These are phyloP conservation scores for Coccomyxa sp. DNA, from an alignment of 139 green algal genomes.

Conservation along the genomic window DNA sequence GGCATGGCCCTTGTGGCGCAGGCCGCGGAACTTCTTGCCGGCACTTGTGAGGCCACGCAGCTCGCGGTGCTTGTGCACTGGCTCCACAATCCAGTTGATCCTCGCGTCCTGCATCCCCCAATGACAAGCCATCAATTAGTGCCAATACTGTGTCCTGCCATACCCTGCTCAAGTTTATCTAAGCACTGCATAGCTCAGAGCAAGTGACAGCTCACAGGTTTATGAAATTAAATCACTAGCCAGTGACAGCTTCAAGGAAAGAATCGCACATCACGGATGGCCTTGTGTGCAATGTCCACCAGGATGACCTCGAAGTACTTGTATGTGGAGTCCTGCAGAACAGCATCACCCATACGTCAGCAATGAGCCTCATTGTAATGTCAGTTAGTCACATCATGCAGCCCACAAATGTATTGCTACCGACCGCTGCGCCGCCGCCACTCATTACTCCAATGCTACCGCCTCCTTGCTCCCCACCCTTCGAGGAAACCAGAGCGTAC, in stretches of 20 bases:
- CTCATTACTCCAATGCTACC: too few species aligned
- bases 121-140: background rate
- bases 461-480: background rate
- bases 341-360: background rate
- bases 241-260: too few species aligned
- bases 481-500: slow-evolving; percentile 27
- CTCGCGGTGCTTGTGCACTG: slow-evolving; percentile 98
- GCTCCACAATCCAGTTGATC: slow-evolving; percentile 98
- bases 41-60: slow-evolving; percentile 92
- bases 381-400: background rate
- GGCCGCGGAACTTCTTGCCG: slow-evolving; percentile 89
- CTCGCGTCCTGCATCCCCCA: slow-evolving; percentile 72
- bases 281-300: slow-evolving; percentile 92
- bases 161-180: background rate
- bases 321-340: slow-evolving; percentile 93
- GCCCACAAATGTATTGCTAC: background rate
- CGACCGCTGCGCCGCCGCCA: background rate
- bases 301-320: slow-evolving; percentile 99
- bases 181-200: background rate
- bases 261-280: slow-evolving; percentile 77
- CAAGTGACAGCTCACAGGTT: too few species aligned
- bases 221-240: too few species aligned
- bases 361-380: background rate
- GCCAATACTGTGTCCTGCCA: background rate
- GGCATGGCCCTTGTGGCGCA: slow-evolving; percentile 83